A percentile compares a stretch with the other conserved stretches of the same genome.
phyloP scores from a whole-genome alignment of 73 alveolate genomes.

The Paramecium bursaria region DNA sequence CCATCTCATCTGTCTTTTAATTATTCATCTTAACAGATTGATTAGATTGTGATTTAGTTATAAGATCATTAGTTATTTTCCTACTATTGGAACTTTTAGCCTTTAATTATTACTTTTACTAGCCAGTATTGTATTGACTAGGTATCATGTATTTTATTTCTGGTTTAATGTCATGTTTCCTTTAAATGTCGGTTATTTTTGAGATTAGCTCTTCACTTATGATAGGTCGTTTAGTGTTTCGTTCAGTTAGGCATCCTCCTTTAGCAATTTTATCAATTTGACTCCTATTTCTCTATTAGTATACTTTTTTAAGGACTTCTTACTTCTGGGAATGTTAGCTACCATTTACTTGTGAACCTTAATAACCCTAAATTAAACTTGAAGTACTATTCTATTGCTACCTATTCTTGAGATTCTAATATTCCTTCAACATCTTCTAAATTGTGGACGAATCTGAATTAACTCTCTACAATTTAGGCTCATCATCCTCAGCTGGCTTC shows the following conservation, averaged over 20 bases:
- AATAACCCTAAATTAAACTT: constrained; percentile 29
- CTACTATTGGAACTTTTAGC: constrained; percentile 32
- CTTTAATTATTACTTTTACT: not conserved
- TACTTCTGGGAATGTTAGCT: constrained; percentile 15
- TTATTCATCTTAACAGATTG: not conserved
- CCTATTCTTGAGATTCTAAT: constrained; percentile 25
- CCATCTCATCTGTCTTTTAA: constrained; percentile 58
- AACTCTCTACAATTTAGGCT: not conserved
- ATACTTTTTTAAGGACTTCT: constrained; percentile 16
- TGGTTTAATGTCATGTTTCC: constrained; percentile 18
- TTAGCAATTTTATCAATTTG: constrained; percentile 43
- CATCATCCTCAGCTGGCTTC: not conserved
- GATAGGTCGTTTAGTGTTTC: constrained; percentile 5
- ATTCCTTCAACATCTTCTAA: constrained; percentile 41
- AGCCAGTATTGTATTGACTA: constrained; percentile 15
- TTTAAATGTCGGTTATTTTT: constrained; percentile 4
- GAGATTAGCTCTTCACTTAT: constrained; percentile 35
- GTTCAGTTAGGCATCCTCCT: constrained; percentile 53
- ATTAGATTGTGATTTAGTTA: not conserved
- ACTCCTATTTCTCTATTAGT: not conserved
- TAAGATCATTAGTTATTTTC: constrained; percentile 13
- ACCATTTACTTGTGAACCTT: constrained; percentile 33
- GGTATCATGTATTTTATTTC: constrained; percentile 58
- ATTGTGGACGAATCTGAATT: constrained; percentile 8
- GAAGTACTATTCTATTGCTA: constrained; percentile 48